These are phyloP conservation scores for Cladophialophora chaetospira DNA, from an alignment of 2,329 filamentous ascomycete species.

Conservation along the genomic window DNA sequence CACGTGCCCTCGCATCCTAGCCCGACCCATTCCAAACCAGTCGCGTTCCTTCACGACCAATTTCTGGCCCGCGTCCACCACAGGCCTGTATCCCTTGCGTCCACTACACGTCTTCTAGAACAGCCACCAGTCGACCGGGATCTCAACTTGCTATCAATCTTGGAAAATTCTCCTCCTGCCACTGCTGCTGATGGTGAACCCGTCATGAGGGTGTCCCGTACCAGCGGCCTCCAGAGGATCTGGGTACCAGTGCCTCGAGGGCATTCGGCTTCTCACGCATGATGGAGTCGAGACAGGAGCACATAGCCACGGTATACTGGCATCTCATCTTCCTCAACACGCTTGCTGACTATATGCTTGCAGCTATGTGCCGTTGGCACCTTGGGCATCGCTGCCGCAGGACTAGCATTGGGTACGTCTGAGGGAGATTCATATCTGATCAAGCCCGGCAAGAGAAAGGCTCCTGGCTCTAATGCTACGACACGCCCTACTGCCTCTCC, in stretches of 20 bases:
- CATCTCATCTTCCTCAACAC: not conserved
- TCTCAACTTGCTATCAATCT: constrained; percentile 27
- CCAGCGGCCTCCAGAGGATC: constrained; percentile 20
- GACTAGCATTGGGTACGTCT: constrained; percentile 59
- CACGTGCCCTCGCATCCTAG: not conserved
- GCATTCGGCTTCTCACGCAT: constrained; percentile 20
- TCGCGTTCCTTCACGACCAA: constrained; percentile 17
- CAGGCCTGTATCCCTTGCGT: constrained; percentile 36
- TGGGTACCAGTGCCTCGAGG: constrained; percentile 27
- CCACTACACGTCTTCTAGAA: constrained; percentile 31
- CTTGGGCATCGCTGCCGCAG: constrained; percentile 61
- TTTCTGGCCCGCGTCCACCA: constrained; percentile 20
- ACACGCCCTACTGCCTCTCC: constrained; percentile 27
- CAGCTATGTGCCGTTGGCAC: constrained; percentile 66
- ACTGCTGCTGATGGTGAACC: constrained; percentile 46
- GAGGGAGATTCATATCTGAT: constrained; percentile 36
- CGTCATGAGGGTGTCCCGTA: constrained; percentile 38
- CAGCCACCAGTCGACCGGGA: constrained; percentile 28
- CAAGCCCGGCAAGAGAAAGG: constrained; percentile 41
- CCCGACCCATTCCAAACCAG: constrained; percentile 16
- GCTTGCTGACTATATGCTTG: constrained; percentile 22
- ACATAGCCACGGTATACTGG: constrained; percentile 28
- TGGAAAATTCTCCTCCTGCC: constrained; percentile 34
- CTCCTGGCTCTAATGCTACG: constrained; percentile 37
- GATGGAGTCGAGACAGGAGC: constrained; percentile 31